Base-by-base conservation (phyloP, 2,329 filamentous ascomycete species). In the Pyricularia grisea region DNA sequence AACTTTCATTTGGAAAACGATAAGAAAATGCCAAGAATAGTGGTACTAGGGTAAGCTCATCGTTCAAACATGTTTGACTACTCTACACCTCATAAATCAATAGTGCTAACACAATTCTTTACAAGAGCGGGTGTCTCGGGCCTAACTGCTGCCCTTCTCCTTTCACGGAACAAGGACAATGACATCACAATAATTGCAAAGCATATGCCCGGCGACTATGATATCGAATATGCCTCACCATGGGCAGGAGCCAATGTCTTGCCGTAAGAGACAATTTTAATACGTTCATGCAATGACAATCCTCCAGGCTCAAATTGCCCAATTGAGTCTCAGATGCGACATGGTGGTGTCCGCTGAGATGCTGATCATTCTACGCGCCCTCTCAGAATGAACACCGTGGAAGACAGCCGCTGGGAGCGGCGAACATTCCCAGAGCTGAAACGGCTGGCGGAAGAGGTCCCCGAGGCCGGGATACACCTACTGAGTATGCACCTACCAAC, bases 131-230 rank as follows among this genome's bases (percentile, higher is more conserved):
- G 84, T 33, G 84, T 86, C 64, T 80, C 80, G 33, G 84, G 84
- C 70, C 78, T 86, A 70, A 86, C 84, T 17, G 80, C 81, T 63
- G 84, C 84, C 3, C 75, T 85, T 61, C 75, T 84, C 65, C 78
- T 86, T 42, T 79, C 83, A 6, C 82, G 78, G 72, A 78, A 78
- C 73, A 77, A 79, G 67, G 76, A 74, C 50, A 82, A 84, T 71
- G 76, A 72, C 23, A 77, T 81, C 67, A 79, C 79, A 0, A 75
- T 81, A 0, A 74, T 81, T 2, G 78, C 92, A 5, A 96, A 94
- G 76, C 91, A 97, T 77, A 95, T 97, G 90, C 94, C 94, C 0
- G 94, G 94, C 50, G 94, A 97, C 81, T 95, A 94, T 78, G 91
- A 94, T 73, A 90, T 94, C 73, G 91, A 96, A 82, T 97, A 97